Evolutionary conservation across 2,329 filamentous ascomycete genomes (phyloP), one percentile per base, ranked within the genome.

Genomic region (Didymella keratinophila): DNA sequence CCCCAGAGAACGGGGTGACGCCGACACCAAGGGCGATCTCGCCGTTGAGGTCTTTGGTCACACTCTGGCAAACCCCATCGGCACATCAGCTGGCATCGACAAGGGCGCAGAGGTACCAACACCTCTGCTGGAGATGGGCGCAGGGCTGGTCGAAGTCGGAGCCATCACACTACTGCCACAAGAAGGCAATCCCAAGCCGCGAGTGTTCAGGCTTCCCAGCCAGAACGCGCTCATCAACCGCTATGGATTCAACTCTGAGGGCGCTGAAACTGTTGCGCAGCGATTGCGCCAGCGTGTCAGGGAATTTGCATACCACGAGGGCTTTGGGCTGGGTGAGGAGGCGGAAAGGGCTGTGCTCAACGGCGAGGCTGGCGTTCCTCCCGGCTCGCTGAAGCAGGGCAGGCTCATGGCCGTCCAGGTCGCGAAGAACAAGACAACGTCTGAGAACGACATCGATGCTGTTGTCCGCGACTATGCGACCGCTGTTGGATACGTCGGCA

Each of bases 361-460:
- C 67, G 93, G 92, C 21, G 85, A 88, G 55, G 90, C 88, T 42
- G 71, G 86, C 36, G 92, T 97, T 0, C 92, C 92, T 0, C 89
- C 93, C 0, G 92, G 95, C n/a, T 92, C 90, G 77, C 80, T 99
- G 68, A 79, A 82, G 14, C 81, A 87, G 0, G 94, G 93, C 14
- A 87, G 89, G 60, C 80, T 97, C 57, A 83, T 99, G 61, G 89
- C 92, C 16, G 93, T 99, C 18, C 95, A 99, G 79, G 87, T 98
- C 41, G 93, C 94, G 50, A 99, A 99, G 87, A 98, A 98, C 81
- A 98, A 97, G 82, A 83, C 86, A 45, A 99, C 95, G 0, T 87
- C 92, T 20, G 93, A 96, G 73, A 83, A 84, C 46, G 92, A 98
- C 72, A 89, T 97, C 60, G 86, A 89, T 41, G 93, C 93, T 30